These are phyloP conservation scores for Mallotus japonicus DNA, from an alignment of 441 rosid genomes.

Conservation along the genomic window DNA sequence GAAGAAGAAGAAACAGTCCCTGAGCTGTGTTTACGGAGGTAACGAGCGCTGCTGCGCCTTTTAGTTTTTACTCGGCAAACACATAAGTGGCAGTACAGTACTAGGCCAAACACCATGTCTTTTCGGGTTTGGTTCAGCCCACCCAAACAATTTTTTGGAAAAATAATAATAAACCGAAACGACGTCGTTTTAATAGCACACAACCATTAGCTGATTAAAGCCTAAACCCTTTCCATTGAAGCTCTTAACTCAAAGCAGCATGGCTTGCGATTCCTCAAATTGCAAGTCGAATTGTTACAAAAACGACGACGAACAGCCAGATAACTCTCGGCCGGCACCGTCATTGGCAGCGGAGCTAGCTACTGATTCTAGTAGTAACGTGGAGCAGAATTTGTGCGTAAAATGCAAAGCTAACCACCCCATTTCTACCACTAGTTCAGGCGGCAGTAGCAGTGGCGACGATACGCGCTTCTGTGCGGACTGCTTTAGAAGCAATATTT, in stretches of 20 bases:
- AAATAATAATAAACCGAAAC: too few species aligned
- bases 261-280: conserved; percentile 67
- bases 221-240: too few species aligned
- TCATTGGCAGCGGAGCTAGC: not conserved
- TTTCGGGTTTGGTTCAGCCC: too few species aligned
- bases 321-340: not conserved
- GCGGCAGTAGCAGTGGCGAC: conserved; percentile 39
- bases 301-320: conserved; percentile 25
- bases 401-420: conserved; percentile 73
- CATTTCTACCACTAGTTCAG: conserved; percentile 28
- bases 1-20: not conserved
- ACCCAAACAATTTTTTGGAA: too few species aligned
- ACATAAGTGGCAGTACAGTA: too few species aligned
- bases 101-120: too few species aligned
- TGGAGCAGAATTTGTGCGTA: conserved; percentile 43
- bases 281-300: conserved; percentile 61
- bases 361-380: not conserved
- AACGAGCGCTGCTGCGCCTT: not conserved
- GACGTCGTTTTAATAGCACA: too few species aligned
- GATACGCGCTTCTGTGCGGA: conserved; percentile 60
- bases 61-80: not conserved
- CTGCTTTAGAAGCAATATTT: conserved; percentile 74
- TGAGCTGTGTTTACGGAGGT: not conserved
- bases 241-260: conserved; percentile 12
- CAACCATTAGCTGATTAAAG: too few species aligned